phyloP scores from a whole-genome alignment of 1,284 basidiomycete species.

The Cutaneotrichosporon cavernicola region DNA sequence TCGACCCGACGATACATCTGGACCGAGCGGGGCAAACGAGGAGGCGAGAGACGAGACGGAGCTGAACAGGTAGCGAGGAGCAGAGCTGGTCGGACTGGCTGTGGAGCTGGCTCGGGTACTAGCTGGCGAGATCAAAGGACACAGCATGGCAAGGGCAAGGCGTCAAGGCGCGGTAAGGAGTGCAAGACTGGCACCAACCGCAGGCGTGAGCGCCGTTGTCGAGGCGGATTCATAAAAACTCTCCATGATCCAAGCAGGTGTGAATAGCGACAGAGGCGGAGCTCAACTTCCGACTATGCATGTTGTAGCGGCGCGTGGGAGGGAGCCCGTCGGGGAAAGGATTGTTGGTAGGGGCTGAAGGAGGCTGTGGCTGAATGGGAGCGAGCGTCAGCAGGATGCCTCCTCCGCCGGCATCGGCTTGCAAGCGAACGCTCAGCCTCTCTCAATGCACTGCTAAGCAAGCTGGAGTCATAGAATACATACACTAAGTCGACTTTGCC shows the following conservation, averaged over 20 bases:
- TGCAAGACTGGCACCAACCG: neutral
- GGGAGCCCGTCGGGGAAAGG: neutral
- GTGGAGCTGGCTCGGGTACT: constrained; percentile 1
- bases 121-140: neutral
- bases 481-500: neutral
- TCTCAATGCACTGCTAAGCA: too few relatives aligned
- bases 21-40: too few relatives aligned
- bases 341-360: too few relatives aligned
- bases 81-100: neutral
- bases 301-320: neutral
- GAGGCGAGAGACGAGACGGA: neutral
- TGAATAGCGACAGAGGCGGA: neutral
- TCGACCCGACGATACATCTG: too few relatives aligned
- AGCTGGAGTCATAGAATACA: neutral
- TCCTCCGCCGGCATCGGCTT: too few relatives aligned
- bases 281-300: neutral
- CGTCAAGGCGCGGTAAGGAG: neutral
- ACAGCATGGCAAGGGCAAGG: neutral
- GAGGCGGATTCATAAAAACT: neutral
- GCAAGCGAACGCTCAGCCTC: too few relatives aligned
- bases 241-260: neutral
- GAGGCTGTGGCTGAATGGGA: too few relatives aligned
- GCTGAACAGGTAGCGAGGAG: neutral
- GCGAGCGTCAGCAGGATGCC: too few relatives aligned
- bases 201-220: neutral